These are phyloP conservation scores for Tricholoma sp. DNA, from an alignment of 768 basidiomycete genomes.

Conservation along the genomic window DNA sequence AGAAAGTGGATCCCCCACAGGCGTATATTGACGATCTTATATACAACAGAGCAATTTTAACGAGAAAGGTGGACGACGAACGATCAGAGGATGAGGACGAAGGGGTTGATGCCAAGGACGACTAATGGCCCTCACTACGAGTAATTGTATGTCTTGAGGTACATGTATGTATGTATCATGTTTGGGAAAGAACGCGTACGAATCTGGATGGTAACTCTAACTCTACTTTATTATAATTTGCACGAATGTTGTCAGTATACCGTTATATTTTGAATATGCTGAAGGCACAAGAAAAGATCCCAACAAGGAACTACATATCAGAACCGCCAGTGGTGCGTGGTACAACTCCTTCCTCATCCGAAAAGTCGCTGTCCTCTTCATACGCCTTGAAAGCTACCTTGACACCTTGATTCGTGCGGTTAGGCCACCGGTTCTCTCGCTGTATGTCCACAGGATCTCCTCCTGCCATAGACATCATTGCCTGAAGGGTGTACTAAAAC, in stretches of 20 bases:
- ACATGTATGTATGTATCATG: not conserved
- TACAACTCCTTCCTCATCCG: slow-evolving; percentile 37
- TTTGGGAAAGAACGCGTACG: not conserved
- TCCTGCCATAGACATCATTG: slow-evolving; percentile 64
- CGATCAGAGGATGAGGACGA: slow-evolving; percentile 78
- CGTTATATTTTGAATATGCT: not conserved
- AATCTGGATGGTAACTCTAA: not conserved
- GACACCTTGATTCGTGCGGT: slow-evolving; percentile 39
- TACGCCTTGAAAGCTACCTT: slow-evolving; percentile 55
- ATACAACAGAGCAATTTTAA: slow-evolving; percentile 47
- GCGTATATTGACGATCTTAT: slow-evolving; percentile 8
- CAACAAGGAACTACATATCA: not conserved
- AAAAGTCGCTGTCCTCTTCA: slow-evolving; percentile 53
- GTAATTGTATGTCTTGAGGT: not conserved
- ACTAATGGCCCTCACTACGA: not conserved
- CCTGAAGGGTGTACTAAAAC: slow-evolving; percentile 64
- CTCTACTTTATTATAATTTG: not conserved
- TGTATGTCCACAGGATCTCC: slow-evolving; percentile 73
- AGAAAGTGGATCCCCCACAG: not conserved
- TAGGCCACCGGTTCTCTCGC: slow-evolving; percentile 77
- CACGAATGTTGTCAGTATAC: not conserved
- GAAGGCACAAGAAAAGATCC: not conserved
- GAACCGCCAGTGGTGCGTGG: slow-evolving; percentile 13
- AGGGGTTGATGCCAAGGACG: slow-evolving; percentile 24
- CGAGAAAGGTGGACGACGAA: slow-evolving; percentile 52